Conservation (phyloP, 2,329 filamentous ascomycete genomes). For the Acrocalymma vagum region DNA sequence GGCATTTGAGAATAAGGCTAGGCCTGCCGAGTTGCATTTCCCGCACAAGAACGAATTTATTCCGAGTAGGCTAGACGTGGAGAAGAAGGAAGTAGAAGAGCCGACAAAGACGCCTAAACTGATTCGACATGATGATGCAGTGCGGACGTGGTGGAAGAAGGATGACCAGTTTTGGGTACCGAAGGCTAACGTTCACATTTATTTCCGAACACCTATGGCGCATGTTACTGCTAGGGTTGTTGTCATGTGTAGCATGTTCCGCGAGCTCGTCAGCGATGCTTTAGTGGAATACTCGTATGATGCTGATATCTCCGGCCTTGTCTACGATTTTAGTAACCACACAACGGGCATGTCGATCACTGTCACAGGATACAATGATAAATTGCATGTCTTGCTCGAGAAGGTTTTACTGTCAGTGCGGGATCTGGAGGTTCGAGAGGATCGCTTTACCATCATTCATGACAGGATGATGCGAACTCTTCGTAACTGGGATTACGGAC, state of each 20-base stretch:
- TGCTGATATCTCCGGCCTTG: slow-evolving; percentile 88
- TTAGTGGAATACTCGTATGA: slow-evolving; percentile 95
- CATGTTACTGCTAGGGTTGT: slow-evolving; percentile 79
- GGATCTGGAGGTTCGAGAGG: slow-evolving; percentile 83
- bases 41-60: slow-evolving; percentile 97
- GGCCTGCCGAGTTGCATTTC: slow-evolving; percentile 78
- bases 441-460: slow-evolving; percentile 90
- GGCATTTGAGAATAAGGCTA: slow-evolving; percentile 68
- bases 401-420: slow-evolving; percentile 87
- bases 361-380: slow-evolving; percentile 94
- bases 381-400: slow-evolving; percentile 87
- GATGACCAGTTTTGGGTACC: slow-evolving; percentile 99
- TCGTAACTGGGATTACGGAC: slow-evolving; percentile 86
- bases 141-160: slow-evolving; percentile 96
- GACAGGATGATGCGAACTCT: slow-evolving; percentile 80
- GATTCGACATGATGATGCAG: slow-evolving; percentile 81
- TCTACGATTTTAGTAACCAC: slow-evolving; percentile 80
- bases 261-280: slow-evolving; percentile 86
- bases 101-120: slow-evolving; percentile 79
- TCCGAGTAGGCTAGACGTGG: slow-evolving; percentile 89
- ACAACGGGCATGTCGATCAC: slow-evolving; percentile 78
- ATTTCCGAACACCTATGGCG: slow-evolving; percentile 80
- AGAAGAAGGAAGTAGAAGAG: slow-evolving; percentile 87
- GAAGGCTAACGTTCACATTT: slow-evolving; percentile 86
- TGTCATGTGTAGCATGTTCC: slow-evolving; percentile 81